A percentile compares a stretch with the other conserved stretches of the same genome.
Evolutionary conservation across 805 yeast species (phyloP).

Genomic region (Candida glaebosa): DNA sequence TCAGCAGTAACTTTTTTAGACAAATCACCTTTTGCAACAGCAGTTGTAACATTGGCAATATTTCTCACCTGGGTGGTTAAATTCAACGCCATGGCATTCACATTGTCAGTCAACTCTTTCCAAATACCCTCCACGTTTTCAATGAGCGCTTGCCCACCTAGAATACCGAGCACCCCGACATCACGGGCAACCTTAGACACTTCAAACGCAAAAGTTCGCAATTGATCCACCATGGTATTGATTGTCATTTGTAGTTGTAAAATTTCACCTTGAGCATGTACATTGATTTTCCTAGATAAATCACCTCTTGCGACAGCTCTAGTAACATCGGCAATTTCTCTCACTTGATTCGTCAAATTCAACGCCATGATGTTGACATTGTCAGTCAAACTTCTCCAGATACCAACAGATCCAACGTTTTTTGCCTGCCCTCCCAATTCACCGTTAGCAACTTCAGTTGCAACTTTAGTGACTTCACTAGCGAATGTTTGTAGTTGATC

Average conservation of each 20-base stretch:
- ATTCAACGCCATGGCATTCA: constrained; percentile 86
- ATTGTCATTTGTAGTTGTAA: constrained; percentile 81
- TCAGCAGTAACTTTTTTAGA: constrained; percentile 83
- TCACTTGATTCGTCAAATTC: constrained; percentile 63
- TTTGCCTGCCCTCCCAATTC: constrained; percentile 88
- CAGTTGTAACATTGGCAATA: constrained; percentile 84
- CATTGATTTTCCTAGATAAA: constrained; percentile 76
- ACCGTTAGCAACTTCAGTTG: constrained; percentile 89
- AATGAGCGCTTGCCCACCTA: constrained; percentile 85
- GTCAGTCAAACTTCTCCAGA: constrained; percentile 81
- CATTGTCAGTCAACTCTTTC: constrained; percentile 83
- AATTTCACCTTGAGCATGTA: constrained; percentile 90
- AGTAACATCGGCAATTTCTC: constrained; percentile 88
- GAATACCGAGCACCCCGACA: constrained; percentile 84
- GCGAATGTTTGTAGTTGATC: constrained; percentile 81
- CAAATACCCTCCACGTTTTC: constrained; percentile 82
- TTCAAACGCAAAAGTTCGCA: constrained; percentile 79
- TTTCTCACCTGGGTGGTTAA: constrained; percentile 85
- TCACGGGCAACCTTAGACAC: constrained; percentile 85
- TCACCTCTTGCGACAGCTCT: constrained; percentile 88
- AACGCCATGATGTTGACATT: constrained; percentile 87
- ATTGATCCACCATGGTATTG: constrained; percentile 85
- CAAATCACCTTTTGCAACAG: constrained; percentile 80
- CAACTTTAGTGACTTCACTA: constrained; percentile 76
- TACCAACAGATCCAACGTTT: constrained; percentile 80